phyloP scores from a whole-genome alignment of 495 filamentous ascomycete species.

The Podospora sp. region DNA sequence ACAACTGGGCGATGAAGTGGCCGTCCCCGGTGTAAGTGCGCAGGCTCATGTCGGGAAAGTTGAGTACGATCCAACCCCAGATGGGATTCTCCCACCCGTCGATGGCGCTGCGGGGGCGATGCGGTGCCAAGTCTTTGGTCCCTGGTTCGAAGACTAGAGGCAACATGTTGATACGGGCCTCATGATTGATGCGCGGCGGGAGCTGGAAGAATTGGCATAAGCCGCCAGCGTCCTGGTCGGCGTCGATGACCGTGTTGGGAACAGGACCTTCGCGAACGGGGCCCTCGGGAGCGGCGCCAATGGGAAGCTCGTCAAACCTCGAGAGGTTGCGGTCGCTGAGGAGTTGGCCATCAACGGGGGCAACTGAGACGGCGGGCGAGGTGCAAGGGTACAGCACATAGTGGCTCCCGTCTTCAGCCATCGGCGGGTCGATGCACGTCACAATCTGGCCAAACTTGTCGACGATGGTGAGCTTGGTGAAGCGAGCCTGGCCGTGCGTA shows the following conservation, averaged over 20 bases:
- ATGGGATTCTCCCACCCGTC: slow-evolving; percentile 56
- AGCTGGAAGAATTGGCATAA: slow-evolving; percentile 48
- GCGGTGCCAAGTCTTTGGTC: slow-evolving; percentile 28
- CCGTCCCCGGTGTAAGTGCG: slow-evolving; percentile 55
- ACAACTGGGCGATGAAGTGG: slow-evolving; percentile 54
- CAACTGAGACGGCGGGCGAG: too few species aligned
- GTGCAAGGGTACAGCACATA: too few species aligned
- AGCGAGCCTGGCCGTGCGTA: slow-evolving; percentile 53
- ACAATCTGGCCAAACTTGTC: slow-evolving; percentile 57
- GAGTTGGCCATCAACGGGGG: too few species aligned
- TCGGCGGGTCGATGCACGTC: neutral
- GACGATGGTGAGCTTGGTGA: slow-evolving; percentile 52
- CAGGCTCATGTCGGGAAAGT: slow-evolving; percentile 51
- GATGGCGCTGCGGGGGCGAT: too few species aligned
- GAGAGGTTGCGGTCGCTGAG: too few species aligned
- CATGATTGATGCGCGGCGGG: slow-evolving; percentile 53
- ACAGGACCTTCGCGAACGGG: neutral
- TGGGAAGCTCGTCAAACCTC: too few species aligned
- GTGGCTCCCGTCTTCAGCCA: neutral
- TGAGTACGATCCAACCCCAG: slow-evolving; percentile 59
- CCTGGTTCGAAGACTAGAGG: slow-evolving; percentile 24
- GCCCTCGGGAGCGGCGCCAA: too few species aligned
- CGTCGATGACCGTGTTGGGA: neutral
- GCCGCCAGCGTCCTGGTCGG: neutral
- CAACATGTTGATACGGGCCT: slow-evolving; percentile 44